Conservation (phyloP, 768 basidiomycete genomes). For the Fistulinella prunicolor region DNA sequence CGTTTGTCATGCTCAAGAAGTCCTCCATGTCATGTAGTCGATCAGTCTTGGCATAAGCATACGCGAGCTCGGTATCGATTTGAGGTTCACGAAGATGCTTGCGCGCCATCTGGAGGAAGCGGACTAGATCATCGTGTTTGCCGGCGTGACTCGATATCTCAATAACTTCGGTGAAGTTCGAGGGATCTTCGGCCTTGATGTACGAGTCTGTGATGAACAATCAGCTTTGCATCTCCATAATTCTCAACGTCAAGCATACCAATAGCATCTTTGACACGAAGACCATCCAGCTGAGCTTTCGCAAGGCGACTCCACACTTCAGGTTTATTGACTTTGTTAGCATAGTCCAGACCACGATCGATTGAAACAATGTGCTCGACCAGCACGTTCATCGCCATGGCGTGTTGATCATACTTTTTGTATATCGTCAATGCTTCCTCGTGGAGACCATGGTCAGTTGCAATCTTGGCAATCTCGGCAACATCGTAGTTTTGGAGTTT, state of each 20-base stretch:
- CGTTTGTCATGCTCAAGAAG: slow-evolving; percentile 97
- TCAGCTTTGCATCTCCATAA: background rate
- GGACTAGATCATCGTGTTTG: slow-evolving; percentile 90
- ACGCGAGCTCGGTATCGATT: slow-evolving; percentile 97
- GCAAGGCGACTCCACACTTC: slow-evolving; percentile 97
- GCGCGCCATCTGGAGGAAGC: slow-evolving; percentile 98
- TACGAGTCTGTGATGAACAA: slow-evolving; percentile 69
- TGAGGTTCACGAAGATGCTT: slow-evolving; percentile 95
- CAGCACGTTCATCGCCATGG: slow-evolving; percentile 93
- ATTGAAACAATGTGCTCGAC: slow-evolving; percentile 98
- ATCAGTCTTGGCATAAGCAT: slow-evolving; percentile 97
- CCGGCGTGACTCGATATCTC: slow-evolving; percentile 94
- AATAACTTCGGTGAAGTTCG: slow-evolving; percentile 92
- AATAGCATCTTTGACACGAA: slow-evolving; percentile 97
- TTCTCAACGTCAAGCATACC: slow-evolving; percentile 47
- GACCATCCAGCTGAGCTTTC: slow-evolving; percentile 98
- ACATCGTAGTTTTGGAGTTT: slow-evolving; percentile 95
- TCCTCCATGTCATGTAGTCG: slow-evolving; percentile 99
- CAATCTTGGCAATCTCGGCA: slow-evolving; percentile 93
- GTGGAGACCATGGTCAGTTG: slow-evolving; percentile 91
- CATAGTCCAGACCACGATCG: slow-evolving; percentile 94
- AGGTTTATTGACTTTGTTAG: slow-evolving; percentile 93
- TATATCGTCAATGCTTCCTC: slow-evolving; percentile 97
- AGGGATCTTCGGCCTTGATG: slow-evolving; percentile 94
- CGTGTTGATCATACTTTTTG: slow-evolving; percentile 96